phyloP scores from a whole-genome alignment of 345 rosid species.

The Gossypium sturtianum region DNA sequence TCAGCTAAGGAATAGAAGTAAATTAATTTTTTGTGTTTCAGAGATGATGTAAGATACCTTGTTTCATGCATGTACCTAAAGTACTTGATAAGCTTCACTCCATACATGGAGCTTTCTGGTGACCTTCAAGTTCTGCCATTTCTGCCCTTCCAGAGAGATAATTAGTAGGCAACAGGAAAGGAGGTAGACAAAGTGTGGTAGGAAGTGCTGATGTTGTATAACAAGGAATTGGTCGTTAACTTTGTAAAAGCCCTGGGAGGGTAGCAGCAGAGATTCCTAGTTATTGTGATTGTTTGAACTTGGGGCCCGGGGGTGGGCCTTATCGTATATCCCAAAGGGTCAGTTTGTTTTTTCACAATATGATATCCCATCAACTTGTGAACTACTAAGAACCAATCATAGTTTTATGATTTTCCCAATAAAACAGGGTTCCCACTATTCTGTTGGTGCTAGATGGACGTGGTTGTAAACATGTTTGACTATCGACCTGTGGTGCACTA shows the following conservation, averaged over 20 bases:
- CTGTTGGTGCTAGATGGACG: background rate
- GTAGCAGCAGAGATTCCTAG: background rate
- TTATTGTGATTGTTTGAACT: constrained; percentile 19
- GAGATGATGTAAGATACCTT: background rate
- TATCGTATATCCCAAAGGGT: constrained; percentile 40
- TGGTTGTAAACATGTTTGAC: constrained; percentile 5
- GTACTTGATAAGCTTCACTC: constrained; percentile 25
- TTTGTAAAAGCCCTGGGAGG: background rate
- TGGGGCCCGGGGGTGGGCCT: constrained; percentile 19
- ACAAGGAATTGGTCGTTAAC: background rate
- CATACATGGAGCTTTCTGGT: constrained; percentile 79
- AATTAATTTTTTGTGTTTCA: background rate
- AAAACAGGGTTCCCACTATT: background rate
- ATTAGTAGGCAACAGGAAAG: background rate
- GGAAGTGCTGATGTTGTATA: background rate
- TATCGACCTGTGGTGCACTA: background rate
- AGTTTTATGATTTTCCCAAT: background rate
- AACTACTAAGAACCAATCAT: background rate
- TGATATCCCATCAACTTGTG: background rate
- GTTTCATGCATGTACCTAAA: background rate
- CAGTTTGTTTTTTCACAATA: background rate
- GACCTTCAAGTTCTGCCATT: constrained; percentile 41
- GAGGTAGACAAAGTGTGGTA: background rate
- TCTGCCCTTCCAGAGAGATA: background rate
- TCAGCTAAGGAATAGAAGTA: background rate